Evolutionary conservation across 495 filamentous ascomycete species (phyloP), one percentile per base, ranked within the genome.

Genomic region (Talaromyces borbonicus): DNA sequence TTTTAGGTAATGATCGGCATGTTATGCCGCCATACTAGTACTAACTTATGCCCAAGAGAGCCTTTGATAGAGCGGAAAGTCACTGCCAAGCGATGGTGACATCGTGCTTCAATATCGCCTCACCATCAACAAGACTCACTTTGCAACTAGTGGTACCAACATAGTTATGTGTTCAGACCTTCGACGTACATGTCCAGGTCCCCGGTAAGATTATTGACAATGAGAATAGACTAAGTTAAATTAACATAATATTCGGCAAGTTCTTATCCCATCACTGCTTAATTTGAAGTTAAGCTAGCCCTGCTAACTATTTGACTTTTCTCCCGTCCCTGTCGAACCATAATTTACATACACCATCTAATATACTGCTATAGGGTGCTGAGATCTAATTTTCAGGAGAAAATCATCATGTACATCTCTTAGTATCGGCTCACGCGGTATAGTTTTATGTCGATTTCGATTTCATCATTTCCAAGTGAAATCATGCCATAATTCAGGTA

Each of bases 401-500:
- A 37, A n/a, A 18, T 22, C 20, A 40, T 18, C 19, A 5, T 40
- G 18, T 40, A 22, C 5, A 5, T 14, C 3, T 40, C 14, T 8
- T 3, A 14, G 6, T 16, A 22, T 16, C 11, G 14, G 18, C 20
- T 4, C 18, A 22, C 24, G 37, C 18, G 24, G 18, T 20, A 9
- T 20, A 8, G 14, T 40, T 20, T 20, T 18, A 8, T n/a, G 7
- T 18, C 24, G 11, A 20, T 20, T 40, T 40, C 5, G 37, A 40
- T 40, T 16, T 40, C 37, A 40, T 40, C 37, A 40, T 40, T 40
- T 22, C 37, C 7, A 40, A 40, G 20, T 40, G 37, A 20, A 8
- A 40, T 40, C 37, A 22, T 40, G 37, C 7, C 37, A 40, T 40
- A 22, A 22, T 18, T 3, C 24, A 40, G 24, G 37, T 5, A 40